Evolutionary conservation across 2,329 filamentous ascomycete genomes (phyloP), one percentile per base, ranked within the genome.

Genomic region (Cladosporium sp.): DNA sequence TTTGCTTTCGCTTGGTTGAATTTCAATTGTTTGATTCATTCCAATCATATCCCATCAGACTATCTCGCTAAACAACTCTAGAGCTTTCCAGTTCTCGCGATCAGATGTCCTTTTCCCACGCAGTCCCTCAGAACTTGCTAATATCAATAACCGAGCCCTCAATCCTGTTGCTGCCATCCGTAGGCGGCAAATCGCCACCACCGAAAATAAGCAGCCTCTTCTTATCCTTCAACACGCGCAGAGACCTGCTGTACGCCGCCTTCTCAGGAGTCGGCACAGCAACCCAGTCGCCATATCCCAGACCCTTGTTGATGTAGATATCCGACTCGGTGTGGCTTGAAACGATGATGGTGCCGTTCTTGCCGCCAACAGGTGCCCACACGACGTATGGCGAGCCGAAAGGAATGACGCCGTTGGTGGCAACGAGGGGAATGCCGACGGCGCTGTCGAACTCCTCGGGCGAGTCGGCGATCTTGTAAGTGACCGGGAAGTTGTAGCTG

Each of bases 271-370:
- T 52, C 28, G 34, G 28, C 17, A 45, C 56, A 3, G 47, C 45
- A 19, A 52, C 39, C 47, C 54, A 58, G 9, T 52, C 50, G 6
- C 47, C 56, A 5, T 51, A 40, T 4, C 56, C 56, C 3, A 58
- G 30, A 3, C 50, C 47, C 47, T 51, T 58, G 56, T 58, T 58
- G 19, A 58, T 25, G 19, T 45, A 58, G 15, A 58, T 38, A 14
- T 51, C 39, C 12, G 47, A 22, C 25, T 40, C 51, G 47, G 39
- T 51, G 56, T 52, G 47, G 11, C 47, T 47, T 4, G 38, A 37
- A 8, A 79, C 79, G 11, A 82, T 77, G 52, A 84, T 75, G 0
- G 79, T 83, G 1, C 81, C 81, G 58, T 77, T 73, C 9, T 59
- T 49, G 22, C 75, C 75, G 15, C 80, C 80, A 4, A 74, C 75